Conservation (phyloP, 495 filamentous ascomycete species). For the Rostrohypoxylon terebratum region DNA sequence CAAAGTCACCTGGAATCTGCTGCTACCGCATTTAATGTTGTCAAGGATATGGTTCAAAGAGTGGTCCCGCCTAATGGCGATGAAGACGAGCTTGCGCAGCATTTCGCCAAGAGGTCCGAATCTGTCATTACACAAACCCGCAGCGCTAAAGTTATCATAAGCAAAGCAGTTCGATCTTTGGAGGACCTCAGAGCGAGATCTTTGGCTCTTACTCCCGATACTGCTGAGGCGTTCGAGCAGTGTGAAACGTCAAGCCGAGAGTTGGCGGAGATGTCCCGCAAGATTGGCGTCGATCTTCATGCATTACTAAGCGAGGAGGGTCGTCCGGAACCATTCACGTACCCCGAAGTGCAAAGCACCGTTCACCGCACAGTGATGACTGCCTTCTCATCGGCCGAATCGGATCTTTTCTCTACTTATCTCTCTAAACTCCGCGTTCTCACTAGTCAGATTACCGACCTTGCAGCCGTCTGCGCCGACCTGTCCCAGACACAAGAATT, state of each 20-base stretch:
- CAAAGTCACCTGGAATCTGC: conserved; percentile 86
- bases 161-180: conserved; percentile 80
- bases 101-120: conserved; percentile 78
- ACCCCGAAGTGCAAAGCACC: conserved; percentile 70
- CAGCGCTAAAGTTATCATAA: conserved; percentile 84
- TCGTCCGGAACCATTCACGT: conserved; percentile 72
- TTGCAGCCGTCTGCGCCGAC: conserved; percentile 78
- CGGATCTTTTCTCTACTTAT: conserved; percentile 75
- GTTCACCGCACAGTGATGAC: conserved; percentile 68
- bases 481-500: conserved; percentile 87
- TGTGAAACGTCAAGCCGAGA: conserved; percentile 72
- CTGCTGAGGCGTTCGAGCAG: conserved; percentile 60
- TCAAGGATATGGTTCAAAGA: conserved; percentile 72
- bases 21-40: conserved; percentile 72
- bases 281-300: conserved; percentile 74
- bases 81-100: conserved; percentile 72
- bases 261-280: conserved; percentile 74
- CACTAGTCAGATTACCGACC: conserved; percentile 74
- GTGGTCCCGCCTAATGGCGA: conserved; percentile 65
- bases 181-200: conserved; percentile 83
- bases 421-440: conserved; percentile 72
- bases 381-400: conserved; percentile 63
- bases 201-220: conserved; percentile 75
- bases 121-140: conserved; percentile 77
- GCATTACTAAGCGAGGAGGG: conserved; percentile 77